Conservation (phyloP, 2,329 filamentous ascomycete genomes). For the Pseudogymnoascus sp. region DNA sequence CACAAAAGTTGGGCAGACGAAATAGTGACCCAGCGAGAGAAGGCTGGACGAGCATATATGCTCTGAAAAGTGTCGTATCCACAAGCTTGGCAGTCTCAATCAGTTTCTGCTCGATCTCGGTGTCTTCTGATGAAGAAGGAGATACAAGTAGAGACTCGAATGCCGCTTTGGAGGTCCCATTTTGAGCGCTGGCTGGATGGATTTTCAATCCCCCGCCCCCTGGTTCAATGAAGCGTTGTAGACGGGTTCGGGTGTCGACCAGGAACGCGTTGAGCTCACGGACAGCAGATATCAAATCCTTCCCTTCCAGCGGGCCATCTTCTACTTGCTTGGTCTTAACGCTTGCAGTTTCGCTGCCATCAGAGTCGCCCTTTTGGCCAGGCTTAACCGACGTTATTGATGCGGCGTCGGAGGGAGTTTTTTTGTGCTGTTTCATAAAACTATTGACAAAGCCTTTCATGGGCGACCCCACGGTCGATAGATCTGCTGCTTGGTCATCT, state of each 20-base stretch:
- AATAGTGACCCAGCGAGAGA: slow-evolving; percentile 82
- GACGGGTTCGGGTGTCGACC: slow-evolving; percentile 66
- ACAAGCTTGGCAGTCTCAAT: slow-evolving; percentile 72
- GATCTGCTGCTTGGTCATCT: slow-evolving; percentile 35
- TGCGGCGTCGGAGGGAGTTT: slow-evolving; percentile 34
- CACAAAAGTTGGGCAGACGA: slow-evolving; percentile 93
- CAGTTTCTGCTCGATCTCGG: slow-evolving; percentile 62
- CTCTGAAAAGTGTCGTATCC: slow-evolving; percentile 88
- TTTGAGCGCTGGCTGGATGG: slow-evolving; percentile 32
- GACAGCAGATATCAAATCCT: slow-evolving; percentile 74
- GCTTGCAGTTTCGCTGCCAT: slow-evolving; percentile 47
- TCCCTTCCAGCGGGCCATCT: slow-evolving; percentile 58
- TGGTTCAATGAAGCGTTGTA: slow-evolving; percentile 54
- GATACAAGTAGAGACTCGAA: slow-evolving; percentile 49
- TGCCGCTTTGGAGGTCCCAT: slow-evolving; percentile 38
- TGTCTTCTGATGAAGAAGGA: slow-evolving; percentile 28
- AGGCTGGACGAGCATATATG: slow-evolving; percentile 88
- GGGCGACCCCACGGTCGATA: slow-evolving; percentile 19
- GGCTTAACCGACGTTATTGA: slow-evolving; percentile 51
- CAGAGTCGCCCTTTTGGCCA: slow-evolving; percentile 32
- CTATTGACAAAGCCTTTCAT: slow-evolving; percentile 33
- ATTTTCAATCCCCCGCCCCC: slow-evolving; percentile 51
- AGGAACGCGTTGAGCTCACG: slow-evolving; percentile 80
- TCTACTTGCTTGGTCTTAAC: slow-evolving; percentile 37
- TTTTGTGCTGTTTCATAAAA: slow-evolving; percentile 26